phyloP scores from a whole-genome alignment of 2,329 filamentous ascomycete genomes.

The Pyricularia sp. region DNA sequence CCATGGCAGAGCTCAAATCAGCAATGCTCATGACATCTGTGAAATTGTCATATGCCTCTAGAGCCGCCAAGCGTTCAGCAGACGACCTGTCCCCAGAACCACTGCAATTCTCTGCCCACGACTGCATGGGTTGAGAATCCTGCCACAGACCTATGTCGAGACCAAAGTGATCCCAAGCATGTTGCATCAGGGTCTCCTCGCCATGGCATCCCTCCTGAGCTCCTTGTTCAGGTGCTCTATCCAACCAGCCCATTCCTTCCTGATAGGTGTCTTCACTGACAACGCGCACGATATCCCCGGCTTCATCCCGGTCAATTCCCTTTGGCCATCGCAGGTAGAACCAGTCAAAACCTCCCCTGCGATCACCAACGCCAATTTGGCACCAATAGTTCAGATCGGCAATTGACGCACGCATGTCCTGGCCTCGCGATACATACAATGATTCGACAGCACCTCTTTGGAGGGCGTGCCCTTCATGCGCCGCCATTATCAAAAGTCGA shows the following conservation, averaged over 20 bases:
- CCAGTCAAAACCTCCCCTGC: constrained; percentile 85
- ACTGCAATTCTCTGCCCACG: constrained; percentile 23
- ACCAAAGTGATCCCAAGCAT: constrained; percentile 60
- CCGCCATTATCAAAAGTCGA: constrained; percentile 72
- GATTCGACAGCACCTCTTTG: constrained; percentile 54
- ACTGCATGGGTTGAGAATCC: constrained; percentile 26
- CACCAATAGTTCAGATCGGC: constrained; percentile 93
- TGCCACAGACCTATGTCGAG: constrained; percentile 54
- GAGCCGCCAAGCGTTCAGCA: constrained; percentile 19
- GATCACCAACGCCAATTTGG: constrained; percentile 86
- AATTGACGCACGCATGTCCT: constrained; percentile 73
- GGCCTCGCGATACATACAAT: constrained; percentile 59
- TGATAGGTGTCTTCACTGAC: constrained; percentile 74
- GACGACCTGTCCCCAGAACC: background rate
- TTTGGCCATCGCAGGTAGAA: constrained; percentile 70
- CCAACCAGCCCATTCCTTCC: constrained; percentile 68
- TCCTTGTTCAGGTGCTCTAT: constrained; percentile 31
- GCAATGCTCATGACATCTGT: constrained; percentile 54
- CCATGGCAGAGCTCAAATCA: constrained; percentile 47
- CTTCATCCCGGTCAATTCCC: constrained; percentile 57
- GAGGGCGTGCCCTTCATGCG: constrained; percentile 80
- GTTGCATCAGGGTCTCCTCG: constrained; percentile 54
- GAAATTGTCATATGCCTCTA: constrained; percentile 45
- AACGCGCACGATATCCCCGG: constrained; percentile 63
- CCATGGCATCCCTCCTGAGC: background rate